Evolutionary conservation across 805 yeast genomes (phyloP).

Genomic region (Saturnispora zaruensis): DNA sequence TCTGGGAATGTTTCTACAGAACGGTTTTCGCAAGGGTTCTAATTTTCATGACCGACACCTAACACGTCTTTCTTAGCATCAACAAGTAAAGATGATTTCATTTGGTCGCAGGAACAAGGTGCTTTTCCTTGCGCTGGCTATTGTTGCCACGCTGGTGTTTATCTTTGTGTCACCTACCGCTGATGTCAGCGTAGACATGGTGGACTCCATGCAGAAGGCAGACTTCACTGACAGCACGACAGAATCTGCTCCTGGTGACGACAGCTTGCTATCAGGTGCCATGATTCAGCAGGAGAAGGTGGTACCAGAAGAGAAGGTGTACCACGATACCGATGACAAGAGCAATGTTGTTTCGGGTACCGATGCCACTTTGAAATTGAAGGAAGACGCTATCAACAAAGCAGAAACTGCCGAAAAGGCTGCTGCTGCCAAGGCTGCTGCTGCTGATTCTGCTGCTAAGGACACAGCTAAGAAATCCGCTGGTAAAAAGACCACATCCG

Average conservation of each 20-base stretch:
- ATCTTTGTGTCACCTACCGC: neutral
- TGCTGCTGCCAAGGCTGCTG: neutral
- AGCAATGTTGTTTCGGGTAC: conserved; percentile 11
- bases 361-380: conserved; percentile 14
- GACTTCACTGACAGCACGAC: conserved; percentile 9
- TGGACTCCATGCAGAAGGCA: conserved; percentile 6
- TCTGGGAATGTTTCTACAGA: neutral
- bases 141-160: conserved; percentile 5
- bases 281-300: conserved; percentile 12
- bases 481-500: neutral
- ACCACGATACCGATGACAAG: conserved; percentile 7
- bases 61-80: neutral
- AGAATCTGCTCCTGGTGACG: conserved; percentile 6
- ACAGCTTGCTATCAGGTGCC: conserved; percentile 14
- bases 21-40: neutral
- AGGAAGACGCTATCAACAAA: conserved; percentile 9
- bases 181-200: neutral
- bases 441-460: neutral
- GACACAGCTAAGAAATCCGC: neutral
- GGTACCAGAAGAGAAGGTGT: conserved; percentile 8
- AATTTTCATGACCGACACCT: neutral
- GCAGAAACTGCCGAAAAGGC: conserved; percentile 6
- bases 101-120: conserved; percentile 13
- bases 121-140: conserved; percentile 9
- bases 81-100: conserved; percentile 7